Percentiles rank a stretch among this genome's conserved stretches.
Evolutionary conservation across 2,329 filamentous ascomycete species (phyloP).

Genomic region (Sclerotinia subarctica): DNA sequence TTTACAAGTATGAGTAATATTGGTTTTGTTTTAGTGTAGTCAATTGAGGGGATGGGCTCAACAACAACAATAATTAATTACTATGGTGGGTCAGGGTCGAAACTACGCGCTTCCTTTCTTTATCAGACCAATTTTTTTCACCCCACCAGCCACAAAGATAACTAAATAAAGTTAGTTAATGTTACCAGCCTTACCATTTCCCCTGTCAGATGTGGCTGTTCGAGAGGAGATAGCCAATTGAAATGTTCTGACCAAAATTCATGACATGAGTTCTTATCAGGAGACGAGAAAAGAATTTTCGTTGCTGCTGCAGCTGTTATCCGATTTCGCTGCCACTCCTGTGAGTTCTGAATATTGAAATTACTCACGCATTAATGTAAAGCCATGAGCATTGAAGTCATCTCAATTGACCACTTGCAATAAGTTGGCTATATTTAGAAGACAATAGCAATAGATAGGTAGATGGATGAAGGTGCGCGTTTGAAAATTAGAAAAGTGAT

Average conservation of each 20-base stretch:
- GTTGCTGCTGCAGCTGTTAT: background rate
- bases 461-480: too few species aligned
- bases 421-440: background rate
- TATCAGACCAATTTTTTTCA: conserved; percentile 14
- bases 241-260: conserved; percentile 8
- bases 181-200: conserved; percentile 9
- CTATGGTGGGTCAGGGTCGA: conserved; percentile 7
- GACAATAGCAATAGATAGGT: background rate
- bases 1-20: conserved; percentile 5
- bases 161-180: conserved; percentile 23
- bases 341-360: background rate
- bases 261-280: conserved; percentile 13
- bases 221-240: background rate
- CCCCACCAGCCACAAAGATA: conserved; percentile 21
- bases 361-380: background rate
- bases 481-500: background rate
- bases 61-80: background rate
- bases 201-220: conserved; percentile 9
- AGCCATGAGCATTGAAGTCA: background rate
- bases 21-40: background rate
- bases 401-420: background rate
- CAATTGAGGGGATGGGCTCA: conserved; percentile 15
- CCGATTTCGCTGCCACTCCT: background rate
- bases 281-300: conserved; percentile 11
- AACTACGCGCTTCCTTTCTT: background rate